Evolutionary conservation across 306 rosid species (phyloP).

Genomic region (Cucumis hystrix): DNA sequence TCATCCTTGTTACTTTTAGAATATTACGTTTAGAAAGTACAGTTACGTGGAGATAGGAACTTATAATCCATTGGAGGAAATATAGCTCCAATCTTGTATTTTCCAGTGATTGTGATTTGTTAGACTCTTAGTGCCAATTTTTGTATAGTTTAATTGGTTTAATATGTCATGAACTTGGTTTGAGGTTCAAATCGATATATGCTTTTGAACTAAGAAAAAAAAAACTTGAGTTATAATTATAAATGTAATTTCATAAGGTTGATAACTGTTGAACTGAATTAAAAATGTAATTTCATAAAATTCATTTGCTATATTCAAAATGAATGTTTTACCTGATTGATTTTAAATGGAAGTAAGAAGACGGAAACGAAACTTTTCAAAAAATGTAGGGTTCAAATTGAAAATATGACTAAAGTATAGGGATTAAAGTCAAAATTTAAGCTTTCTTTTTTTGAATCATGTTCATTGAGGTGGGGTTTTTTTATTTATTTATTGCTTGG

Average conservation of each 20-base stretch:
- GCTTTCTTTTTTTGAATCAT: background rate
- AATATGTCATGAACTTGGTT: too few species aligned
- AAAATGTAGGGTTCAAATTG: background rate
- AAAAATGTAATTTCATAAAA: background rate
- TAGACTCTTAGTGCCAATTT: too few species aligned
- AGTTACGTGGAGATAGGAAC: too few species aligned
- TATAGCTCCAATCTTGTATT: too few species aligned
- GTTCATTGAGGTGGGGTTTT: background rate
- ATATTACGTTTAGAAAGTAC: too few species aligned
- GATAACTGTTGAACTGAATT: background rate
- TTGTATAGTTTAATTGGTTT: background rate
- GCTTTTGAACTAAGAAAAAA: background rate
- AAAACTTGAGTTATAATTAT: too few species aligned
- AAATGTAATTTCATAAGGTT: background rate
- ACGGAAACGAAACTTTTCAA: background rate
- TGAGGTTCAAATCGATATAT: too few species aligned
- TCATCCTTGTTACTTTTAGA: background rate
- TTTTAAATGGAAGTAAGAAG: background rate
- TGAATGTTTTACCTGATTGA: background rate
- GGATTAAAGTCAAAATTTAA: background rate
- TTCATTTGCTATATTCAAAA: background rate
- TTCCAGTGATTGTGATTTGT: too few species aligned
- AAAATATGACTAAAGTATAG: background rate
- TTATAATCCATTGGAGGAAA: too few species aligned
- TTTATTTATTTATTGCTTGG: background rate